Evolutionary conservation across 306 rosid genomes (phyloP), one percentile per base, ranked within the genome.

Genomic region (Quillaja saponaria): DNA sequence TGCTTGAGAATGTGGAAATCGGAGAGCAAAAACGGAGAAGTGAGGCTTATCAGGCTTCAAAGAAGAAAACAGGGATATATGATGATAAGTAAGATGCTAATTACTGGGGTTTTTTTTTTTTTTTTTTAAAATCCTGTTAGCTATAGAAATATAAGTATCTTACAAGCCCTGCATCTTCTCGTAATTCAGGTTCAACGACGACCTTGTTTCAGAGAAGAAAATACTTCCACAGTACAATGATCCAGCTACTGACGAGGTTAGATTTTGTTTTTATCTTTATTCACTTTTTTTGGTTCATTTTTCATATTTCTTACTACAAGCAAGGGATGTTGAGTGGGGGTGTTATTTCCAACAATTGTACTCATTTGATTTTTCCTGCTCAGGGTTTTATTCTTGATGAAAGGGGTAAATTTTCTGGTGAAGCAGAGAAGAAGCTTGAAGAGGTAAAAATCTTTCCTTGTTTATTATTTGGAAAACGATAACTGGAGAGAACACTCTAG

Each of bases 151-250:
- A 57, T 14, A 61, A 20, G 42, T 58, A 50, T 72, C 46, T 55
- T 37, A 64, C n/a, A 41, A 56, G 40, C 61, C 11, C 34, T 51
- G 50, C 48, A 19, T 55, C 10, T 72, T 52, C 45, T 59, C 53
- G 57, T 71, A 62, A 71, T 71, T 58, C 78, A 89, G 99, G 84
- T 92, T 86, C 77, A 89, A 86, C 53, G 99, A 92, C 66, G 99
- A 92, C 48, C 92, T 85, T 11, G 44, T 44, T 19, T 11, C 37
- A 3, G 95, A 92, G 81, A 92, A 83, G 85, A 89, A 81, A 82
- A 86, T 92, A 21, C 91, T 92, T 69, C 94, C 99, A 35, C 77
- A 92, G 49, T 92, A 92, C 76, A 96, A 92, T 76, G 99, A 89
- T 67, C 91, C 95, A 8, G 73, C 59, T 49, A 64, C 75, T 8